phyloP scores from a whole-genome alignment of 768 basidiomycete genomes.

The Phaffia australis region DNA sequence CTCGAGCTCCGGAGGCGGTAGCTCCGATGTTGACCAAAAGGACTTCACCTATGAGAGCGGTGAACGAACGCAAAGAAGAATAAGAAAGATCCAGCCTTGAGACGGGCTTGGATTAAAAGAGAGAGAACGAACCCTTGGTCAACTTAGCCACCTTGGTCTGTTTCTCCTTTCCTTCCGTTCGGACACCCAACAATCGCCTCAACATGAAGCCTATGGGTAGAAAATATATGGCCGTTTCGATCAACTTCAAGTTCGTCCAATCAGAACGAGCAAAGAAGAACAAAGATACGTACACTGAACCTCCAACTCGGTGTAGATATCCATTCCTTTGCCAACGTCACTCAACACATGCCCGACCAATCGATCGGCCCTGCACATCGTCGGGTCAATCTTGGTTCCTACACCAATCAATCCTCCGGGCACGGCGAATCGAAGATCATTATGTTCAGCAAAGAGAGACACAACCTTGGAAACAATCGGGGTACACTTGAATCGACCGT shows the following conservation, averaged over 20 bases:
- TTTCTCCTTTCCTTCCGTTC: slow-evolving; percentile 90
- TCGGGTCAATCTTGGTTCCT: slow-evolving; percentile 91
- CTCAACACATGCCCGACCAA: slow-evolving; percentile 94
- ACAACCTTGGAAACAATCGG: slow-evolving; percentile 88
- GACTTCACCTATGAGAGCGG: slow-evolving; percentile 18
- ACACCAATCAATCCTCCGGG: slow-evolving; percentile 98
- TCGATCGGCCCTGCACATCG: slow-evolving; percentile 90
- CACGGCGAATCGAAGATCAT: slow-evolving; percentile 85
- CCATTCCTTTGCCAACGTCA: slow-evolving; percentile 83
- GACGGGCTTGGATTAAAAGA: no score
- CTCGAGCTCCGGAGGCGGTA: slow-evolving; percentile 91
- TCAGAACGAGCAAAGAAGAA: neutral
- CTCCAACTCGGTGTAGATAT: slow-evolving; percentile 61
- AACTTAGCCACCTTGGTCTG: slow-evolving; percentile 58
- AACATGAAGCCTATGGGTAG: slow-evolving; percentile 66
- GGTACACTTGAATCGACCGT: slow-evolving; percentile 79
- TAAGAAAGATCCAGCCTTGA: no score
- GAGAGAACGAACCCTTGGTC: slow-evolving; percentile 15
- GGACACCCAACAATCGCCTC: slow-evolving; percentile 90
- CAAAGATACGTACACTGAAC: slow-evolving; percentile 36
- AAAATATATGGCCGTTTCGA: slow-evolving; percentile 1
- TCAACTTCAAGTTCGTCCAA: neutral
- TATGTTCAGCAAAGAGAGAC: slow-evolving; percentile 87
- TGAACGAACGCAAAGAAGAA: no score
- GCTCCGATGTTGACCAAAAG: slow-evolving; percentile 91